Percentiles rank a stretch among this genome's conserved stretches.
Evolutionary conservation across 129 eudicot genomes (phyloP).

Genomic region (Artemisia annua): DNA sequence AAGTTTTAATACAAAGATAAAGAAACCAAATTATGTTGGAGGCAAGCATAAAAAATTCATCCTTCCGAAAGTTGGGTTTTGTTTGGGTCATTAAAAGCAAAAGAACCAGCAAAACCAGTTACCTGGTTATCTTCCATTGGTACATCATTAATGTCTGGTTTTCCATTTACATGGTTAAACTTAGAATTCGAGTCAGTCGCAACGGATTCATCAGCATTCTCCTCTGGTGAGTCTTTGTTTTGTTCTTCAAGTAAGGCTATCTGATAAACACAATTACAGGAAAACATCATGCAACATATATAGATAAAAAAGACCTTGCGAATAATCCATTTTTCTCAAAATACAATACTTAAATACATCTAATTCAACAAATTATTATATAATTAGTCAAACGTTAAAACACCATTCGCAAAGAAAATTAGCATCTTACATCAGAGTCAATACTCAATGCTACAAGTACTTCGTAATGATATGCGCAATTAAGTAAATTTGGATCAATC

Average conservation of each 20-base stretch:
- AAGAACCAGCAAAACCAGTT: not conserved
- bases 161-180: constrained; percentile 49
- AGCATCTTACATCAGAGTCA: not conserved
- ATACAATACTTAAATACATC: not conserved
- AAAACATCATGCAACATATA: constrained; percentile 3
- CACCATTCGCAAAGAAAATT: constrained; percentile 4
- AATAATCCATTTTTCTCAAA: too few species aligned
- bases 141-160: constrained; percentile 82
- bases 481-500: not conserved
- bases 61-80: not conserved
- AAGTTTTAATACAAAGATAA: too few species aligned
- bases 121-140: constrained; percentile 91
- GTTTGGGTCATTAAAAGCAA: not conserved
- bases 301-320: not conserved
- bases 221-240: constrained; percentile 59
- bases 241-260: constrained; percentile 78
- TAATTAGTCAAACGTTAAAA: not conserved
- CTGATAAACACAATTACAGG: constrained; percentile 36
- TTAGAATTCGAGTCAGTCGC: constrained; percentile 47
- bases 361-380: constrained; percentile 4
- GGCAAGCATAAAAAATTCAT: not conserved
- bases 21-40: too few species aligned
- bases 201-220: constrained; percentile 59
- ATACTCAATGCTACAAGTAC: not conserved
- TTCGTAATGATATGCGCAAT: not conserved